These are phyloP conservation scores for Hemisphaericaspora subhashii DNA, from an alignment of 1,139 yeast species.

Conservation along the genomic window DNA sequence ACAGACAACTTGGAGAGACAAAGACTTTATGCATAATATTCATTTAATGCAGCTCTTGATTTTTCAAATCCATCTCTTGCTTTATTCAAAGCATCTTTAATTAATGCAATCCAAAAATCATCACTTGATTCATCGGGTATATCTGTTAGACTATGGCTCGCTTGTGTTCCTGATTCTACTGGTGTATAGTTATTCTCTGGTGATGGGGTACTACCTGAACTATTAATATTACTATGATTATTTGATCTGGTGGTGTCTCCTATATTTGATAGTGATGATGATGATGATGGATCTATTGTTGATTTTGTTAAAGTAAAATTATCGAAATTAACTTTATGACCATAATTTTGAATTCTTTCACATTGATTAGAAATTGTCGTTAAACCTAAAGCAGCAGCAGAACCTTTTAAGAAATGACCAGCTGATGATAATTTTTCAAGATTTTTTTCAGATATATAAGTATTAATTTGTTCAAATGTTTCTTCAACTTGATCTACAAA, in stretches of 20 bases:
- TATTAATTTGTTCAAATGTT: conserved; percentile 73
- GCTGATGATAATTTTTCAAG: conserved; percentile 65
- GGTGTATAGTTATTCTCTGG: conserved; percentile 16
- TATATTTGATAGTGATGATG: conserved; percentile 13
- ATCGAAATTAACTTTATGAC: conserved; percentile 53
- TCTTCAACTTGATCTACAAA: conserved; percentile 87
- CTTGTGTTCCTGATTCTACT: conserved; percentile 6
- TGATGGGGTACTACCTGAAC: neutral
- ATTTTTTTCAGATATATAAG: conserved; percentile 47
- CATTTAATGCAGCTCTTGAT: conserved; percentile 57
- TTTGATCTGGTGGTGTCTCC: conserved; percentile 5
- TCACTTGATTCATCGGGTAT: conserved; percentile 24
- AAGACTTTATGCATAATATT: conserved; percentile 42
- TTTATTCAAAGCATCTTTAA: conserved; percentile 54
- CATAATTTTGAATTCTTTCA: conserved; percentile 90
- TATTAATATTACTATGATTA: neutral
- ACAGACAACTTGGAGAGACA: too few relatives aligned
- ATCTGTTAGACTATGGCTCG: neutral
- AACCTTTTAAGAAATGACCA: conserved; percentile 94
- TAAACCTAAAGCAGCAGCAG: conserved; percentile 92
- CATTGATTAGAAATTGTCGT: conserved; percentile 81
- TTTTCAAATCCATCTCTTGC: conserved; percentile 58
- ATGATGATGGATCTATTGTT: conserved; percentile 3
- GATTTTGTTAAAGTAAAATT: conserved; percentile 31
- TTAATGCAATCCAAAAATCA: conserved; percentile 50